phyloP scores from a whole-genome alignment of 352 stramenopile species.

The Globisporangium lucens region DNA sequence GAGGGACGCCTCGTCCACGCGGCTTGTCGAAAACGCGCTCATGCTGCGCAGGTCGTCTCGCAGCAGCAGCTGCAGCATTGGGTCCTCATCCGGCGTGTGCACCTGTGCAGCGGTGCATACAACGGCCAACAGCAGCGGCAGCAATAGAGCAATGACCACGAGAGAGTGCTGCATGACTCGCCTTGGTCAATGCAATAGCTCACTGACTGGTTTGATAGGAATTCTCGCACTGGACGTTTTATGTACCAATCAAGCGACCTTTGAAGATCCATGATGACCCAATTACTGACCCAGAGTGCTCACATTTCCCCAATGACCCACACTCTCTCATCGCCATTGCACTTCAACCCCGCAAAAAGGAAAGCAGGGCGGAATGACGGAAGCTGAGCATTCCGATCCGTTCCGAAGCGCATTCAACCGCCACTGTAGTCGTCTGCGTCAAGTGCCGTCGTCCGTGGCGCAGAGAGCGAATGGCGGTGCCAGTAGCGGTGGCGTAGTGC shows the following conservation, averaged over 20 bases:
- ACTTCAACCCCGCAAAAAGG: background rate
- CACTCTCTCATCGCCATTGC: background rate
- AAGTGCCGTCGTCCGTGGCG: background rate
- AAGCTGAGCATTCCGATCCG: background rate
- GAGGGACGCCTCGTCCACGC: slow-evolving; percentile 28
- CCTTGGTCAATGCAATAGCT: too few relatives aligned
- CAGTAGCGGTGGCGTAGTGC: background rate
- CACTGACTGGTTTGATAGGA: too few relatives aligned
- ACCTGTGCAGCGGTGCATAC: background rate
- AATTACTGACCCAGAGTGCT: background rate
- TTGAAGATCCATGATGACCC: background rate
- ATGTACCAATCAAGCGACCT: background rate
- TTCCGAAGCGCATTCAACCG: slow-evolving; percentile 7
- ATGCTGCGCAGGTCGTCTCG: slow-evolving; percentile 19
- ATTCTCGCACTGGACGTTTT: background rate
- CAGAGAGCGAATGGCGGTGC: background rate
- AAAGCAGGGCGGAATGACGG: background rate
- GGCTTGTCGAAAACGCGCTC: background rate
- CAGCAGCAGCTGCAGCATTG: slow-evolving; percentile 5
- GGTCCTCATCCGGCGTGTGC: background rate
- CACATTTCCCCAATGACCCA: background rate
- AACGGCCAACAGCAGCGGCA: background rate
- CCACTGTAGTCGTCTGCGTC: background rate
- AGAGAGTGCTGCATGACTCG: too few relatives aligned
- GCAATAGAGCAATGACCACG: background rate